These are phyloP conservation scores for Naganishia sp. DNA, from an alignment of 1,284 basidiomycete species.

Conservation along the genomic window DNA sequence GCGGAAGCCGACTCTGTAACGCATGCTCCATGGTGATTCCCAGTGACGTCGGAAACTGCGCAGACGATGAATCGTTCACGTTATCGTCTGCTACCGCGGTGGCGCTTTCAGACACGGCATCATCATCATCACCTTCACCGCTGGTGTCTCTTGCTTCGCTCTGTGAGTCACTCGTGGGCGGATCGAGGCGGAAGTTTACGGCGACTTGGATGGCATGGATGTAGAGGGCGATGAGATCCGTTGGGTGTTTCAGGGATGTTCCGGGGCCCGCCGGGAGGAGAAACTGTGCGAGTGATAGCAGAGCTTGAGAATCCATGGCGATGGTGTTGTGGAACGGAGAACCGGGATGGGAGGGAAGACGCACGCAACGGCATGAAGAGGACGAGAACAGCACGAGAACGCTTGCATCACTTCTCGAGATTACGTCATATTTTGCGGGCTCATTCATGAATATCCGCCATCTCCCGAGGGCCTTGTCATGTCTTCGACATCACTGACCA, in stretches of 20 bases:
- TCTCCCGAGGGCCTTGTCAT: no score
- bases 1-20: constrained; percentile 28
- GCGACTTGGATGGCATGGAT: constrained; percentile 54
- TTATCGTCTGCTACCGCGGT: constrained; percentile 45
- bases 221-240: constrained; percentile 51
- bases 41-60: not conserved
- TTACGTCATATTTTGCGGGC: not conserved
- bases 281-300: constrained; percentile 38
- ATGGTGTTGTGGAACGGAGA: not conserved
- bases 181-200: constrained; percentile 52
- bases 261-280: constrained; percentile 41
- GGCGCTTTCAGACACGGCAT: constrained; percentile 45
- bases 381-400: not conserved
- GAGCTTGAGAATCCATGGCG: constrained; percentile 13
- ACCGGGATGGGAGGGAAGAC: not conserved
- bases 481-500: no score
- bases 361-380: not conserved
- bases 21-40: constrained; percentile 7
- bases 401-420: not conserved
- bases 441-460: no score
- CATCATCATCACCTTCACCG: constrained; percentile 27
- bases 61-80: not conserved
- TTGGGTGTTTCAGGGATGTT: constrained; percentile 46
- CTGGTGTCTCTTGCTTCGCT: not conserved
- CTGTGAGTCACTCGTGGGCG: not conserved